These are phyloP conservation scores for Pyricularia pennisetigena DNA, from an alignment of 2,329 filamentous ascomycete species.

Conservation along the genomic window DNA sequence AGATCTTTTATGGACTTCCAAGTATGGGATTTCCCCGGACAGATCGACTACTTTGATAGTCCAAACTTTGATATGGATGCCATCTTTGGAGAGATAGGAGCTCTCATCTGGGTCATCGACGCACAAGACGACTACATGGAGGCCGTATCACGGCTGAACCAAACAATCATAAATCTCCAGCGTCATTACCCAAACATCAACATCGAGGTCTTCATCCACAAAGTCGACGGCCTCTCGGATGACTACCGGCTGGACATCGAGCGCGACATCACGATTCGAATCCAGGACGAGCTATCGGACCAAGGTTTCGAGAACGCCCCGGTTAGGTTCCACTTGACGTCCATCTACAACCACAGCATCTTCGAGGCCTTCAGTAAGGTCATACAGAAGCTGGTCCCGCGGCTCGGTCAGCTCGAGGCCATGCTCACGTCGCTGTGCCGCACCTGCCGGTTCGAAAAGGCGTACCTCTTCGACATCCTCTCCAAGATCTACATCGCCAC, in stretches of 20 bases:
- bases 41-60: conserved; percentile 82
- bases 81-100: conserved; percentile 89
- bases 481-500: conserved; percentile 99
- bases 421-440: conserved; percentile 90
- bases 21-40: conserved; percentile 94
- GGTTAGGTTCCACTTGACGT: conserved; percentile 91
- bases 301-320: conserved; percentile 88
- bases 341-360: conserved; percentile 94
- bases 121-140: conserved; percentile 97
- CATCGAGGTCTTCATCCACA: conserved; percentile 98
- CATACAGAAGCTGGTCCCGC: conserved; percentile 93
- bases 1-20: conserved; percentile 99
- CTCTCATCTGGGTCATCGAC: conserved; percentile 96
- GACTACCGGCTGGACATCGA: conserved; percentile 96
- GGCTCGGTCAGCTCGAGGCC: conserved; percentile 84
- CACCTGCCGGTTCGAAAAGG: conserved; percentile 93
- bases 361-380: conserved; percentile 98
- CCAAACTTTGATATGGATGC: conserved; percentile 83
- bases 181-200: conserved; percentile 87
- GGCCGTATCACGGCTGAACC: conserved; percentile 76
- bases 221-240: conserved; percentile 93
- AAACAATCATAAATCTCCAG: conserved; percentile 82
- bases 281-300: conserved; percentile 92
- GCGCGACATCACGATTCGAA: conserved; percentile 90
- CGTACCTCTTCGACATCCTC: conserved; percentile 93